These are phyloP conservation scores for Fusarium circinatum DNA, from an alignment of 2,329 filamentous ascomycete genomes.

Conservation along the genomic window DNA sequence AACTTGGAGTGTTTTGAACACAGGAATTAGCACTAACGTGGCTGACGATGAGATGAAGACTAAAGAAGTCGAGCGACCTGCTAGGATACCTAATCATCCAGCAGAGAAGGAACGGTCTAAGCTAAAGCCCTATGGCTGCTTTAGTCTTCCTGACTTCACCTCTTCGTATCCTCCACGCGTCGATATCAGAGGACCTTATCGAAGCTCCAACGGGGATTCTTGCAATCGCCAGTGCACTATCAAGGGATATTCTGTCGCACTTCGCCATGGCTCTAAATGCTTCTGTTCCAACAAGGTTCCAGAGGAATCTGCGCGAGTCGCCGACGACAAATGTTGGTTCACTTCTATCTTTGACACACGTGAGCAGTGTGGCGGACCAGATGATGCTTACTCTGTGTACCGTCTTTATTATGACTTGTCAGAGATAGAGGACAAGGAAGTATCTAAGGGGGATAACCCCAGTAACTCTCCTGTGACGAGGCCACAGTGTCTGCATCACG, in stretches of 20 bases:
- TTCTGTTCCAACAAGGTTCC: neutral
- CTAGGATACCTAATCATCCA: fast-evolving
- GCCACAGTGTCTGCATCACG: neutral
- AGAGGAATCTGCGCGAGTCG: neutral
- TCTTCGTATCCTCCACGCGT: neutral
- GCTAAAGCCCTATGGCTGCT: neutral
- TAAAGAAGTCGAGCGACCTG: neutral
- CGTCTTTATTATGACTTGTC: neutral
- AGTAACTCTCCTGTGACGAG: neutral
- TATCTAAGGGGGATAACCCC: neutral
- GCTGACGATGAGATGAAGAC: neutral
- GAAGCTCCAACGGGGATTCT: neutral
- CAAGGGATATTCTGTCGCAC: neutral
- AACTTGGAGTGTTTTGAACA: neutral
- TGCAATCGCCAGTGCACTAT: neutral
- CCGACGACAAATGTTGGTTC: neutral
- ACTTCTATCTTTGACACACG: neutral
- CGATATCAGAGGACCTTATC: neutral
- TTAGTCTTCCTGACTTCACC: neutral
- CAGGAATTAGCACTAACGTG: neutral
- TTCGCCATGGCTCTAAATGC: neutral
- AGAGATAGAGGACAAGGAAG: neutral
- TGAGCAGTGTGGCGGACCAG: constrained; percentile 5
- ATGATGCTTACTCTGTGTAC: neutral
- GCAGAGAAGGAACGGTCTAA: fast-evolving